phyloP scores from a whole-genome alignment of 208 protist genomes.

The Trichomonas tenax region DNA sequence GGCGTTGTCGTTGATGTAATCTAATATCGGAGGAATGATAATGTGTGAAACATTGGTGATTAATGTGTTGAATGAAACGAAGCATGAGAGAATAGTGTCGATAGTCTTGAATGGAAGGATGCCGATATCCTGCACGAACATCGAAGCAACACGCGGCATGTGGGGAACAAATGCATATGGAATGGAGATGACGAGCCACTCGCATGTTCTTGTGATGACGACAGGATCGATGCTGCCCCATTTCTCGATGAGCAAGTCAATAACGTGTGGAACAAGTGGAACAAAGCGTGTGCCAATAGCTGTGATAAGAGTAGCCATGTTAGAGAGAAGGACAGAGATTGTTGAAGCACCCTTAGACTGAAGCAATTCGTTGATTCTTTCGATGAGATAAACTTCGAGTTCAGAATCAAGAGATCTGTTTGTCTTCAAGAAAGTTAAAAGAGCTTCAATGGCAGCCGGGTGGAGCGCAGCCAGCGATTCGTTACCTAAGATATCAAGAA shows the following conservation, averaged over 20 bases:
- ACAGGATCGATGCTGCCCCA: neutral
- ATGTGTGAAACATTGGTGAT: neutral
- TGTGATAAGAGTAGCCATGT: neutral
- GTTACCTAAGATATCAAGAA: neutral
- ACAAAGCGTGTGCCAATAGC: neutral
- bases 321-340: neutral
- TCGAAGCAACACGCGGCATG: neutral
- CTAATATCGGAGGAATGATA: neutral
- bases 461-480: neutral
- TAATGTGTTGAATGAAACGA: neutral
- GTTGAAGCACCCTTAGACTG: neutral
- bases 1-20: neutral
- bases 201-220: neutral
- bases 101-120: neutral
- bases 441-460: neutral
- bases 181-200: neutral
- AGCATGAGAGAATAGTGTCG: neutral
- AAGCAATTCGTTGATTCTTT: neutral
- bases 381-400: neutral
- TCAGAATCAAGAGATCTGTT: neutral
- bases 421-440: neutral
- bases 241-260: neutral
- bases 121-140: neutral
- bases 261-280: neutral
- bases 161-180: neutral